Base-by-base conservation (phyloP, 306 rosid genomes). In the Begonia masoniana region DNA sequence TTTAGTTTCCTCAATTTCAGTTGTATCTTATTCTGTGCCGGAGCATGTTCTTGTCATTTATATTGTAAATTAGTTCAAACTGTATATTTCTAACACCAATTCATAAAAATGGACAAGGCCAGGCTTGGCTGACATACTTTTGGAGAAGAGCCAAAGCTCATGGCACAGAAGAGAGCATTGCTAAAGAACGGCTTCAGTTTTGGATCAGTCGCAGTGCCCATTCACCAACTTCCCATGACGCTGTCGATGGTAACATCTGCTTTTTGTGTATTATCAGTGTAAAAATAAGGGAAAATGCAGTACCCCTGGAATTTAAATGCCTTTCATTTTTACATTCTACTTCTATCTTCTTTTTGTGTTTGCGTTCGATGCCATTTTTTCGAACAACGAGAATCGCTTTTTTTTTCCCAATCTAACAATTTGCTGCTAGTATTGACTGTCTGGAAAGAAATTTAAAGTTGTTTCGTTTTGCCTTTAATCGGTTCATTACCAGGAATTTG, bases 111-210 rank as follows among this genome's bases (percentile, higher is more conserved):
- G 2, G 39, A 31, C 39, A 7, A 5, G 7, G 39, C 7, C 82
- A 91, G 97, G 96, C 97, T 42, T 91, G 97, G 97, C 88, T 91
- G 61, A 83, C 97, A 56, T 91, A 83, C 68, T 91, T 85, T 63
- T 91, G 97, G 97, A 83, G 94, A 73, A 85, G 97, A 77, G 96
- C 97, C 66, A 70, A 91, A 72, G 92, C 67, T 65, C 82, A 83
- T 60, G 81, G 84, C 46, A 82, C 85, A 67, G 97, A 91, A 75
- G 84, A 71, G 71, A 70, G 75, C 67, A 71, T 73, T 47, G 92
- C 97, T 51, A 79, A 78, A 62, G 97, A 85, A 75, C 91, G 88
- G 41, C 91, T 85, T 61, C 95, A 76, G 59, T 91, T 85, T 69
- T 91, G 96, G 97, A 85, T 85, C 52, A 69, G 77, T 67, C 84